Percentiles rank a stretch among this genome's conserved stretches.
Conservation (phyloP, 1,139 yeast genomes). For the Saccharomycopsis hybrid region DNA sequence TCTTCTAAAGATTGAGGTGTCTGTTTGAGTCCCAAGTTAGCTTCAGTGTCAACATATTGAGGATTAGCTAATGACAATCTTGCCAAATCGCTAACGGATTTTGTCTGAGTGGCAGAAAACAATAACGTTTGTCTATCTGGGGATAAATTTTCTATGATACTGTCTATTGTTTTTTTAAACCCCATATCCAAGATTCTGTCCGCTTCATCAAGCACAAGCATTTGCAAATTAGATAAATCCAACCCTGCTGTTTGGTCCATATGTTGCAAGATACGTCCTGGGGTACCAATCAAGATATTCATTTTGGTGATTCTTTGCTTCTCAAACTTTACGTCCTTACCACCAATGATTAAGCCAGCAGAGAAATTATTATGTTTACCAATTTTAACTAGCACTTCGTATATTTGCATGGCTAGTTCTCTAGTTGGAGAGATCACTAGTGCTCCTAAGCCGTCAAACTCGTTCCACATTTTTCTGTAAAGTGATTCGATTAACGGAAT, state of each 20-base stretch:
- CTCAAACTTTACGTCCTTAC: conserved; percentile 86
- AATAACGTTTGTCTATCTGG: conserved; percentile 80
- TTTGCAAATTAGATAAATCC: conserved; percentile 72
- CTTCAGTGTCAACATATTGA: conserved; percentile 45
- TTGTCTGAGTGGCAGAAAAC: conserved; percentile 92
- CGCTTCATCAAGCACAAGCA: conserved; percentile 89
- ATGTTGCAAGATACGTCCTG: conserved; percentile 92
- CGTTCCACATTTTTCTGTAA: conserved; percentile 73
- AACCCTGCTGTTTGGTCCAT: conserved; percentile 90
- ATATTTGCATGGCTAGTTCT: conserved; percentile 89
- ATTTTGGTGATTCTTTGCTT: conserved; percentile 77
- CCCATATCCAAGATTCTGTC: conserved; percentile 98
- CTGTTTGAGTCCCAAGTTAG: conserved; percentile 29
- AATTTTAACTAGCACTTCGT: conserved; percentile 79
- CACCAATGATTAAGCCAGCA: conserved; percentile 96
- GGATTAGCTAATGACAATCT: conserved; percentile 81
- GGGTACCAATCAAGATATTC: conserved; percentile 90
- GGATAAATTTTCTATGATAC: conserved; percentile 77
- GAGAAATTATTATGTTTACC: conserved; percentile 78
- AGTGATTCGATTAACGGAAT: conserved; percentile 77
- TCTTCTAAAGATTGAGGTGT: conserved; percentile 87
- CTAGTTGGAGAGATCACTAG: conserved; percentile 88
- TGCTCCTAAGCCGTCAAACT: conserved; percentile 89
- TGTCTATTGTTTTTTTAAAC: conserved; percentile 81
- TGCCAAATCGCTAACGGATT: conserved; percentile 80